phyloP scores from a whole-genome alignment of 2,329 filamentous ascomycete species.

The Aspergillus pseudotamarii region DNA sequence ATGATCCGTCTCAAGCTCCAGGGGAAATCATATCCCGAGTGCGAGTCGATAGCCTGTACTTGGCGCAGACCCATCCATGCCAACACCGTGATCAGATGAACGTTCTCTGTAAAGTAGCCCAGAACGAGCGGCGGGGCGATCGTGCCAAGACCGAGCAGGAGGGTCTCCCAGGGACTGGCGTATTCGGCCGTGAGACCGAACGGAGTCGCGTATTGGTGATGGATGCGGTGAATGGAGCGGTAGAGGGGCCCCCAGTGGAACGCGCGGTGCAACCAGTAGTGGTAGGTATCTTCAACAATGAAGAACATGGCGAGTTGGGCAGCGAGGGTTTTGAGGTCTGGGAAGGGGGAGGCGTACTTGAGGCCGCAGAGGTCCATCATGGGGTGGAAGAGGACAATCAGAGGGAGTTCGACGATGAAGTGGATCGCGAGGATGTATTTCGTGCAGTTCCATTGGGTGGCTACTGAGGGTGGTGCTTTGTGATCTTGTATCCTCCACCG shows the following conservation, averaged over 20 bases:
- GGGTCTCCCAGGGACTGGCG: conserved; percentile 91
- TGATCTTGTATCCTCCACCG: conserved; percentile 89
- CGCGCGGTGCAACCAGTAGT: conserved; percentile 91
- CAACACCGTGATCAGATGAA: conserved; percentile 96
- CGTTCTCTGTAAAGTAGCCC: conserved; percentile 75
- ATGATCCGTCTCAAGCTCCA: conserved; percentile 85
- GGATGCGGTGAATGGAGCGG: conserved; percentile 94
- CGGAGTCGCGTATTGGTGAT: conserved; percentile 95
- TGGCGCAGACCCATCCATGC: conserved; percentile 85
- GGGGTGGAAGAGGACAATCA: conserved; percentile 92
- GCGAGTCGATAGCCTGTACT: conserved; percentile 94
- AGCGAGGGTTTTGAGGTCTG: conserved; percentile 76
- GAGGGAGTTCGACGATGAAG: conserved; percentile 93
- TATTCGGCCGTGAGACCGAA: conserved; percentile 96
- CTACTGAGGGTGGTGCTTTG: conserved; percentile 78
- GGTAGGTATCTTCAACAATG: conserved; percentile 91
- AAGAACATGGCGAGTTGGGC: conserved; percentile 91
- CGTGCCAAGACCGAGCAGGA: conserved; percentile 84
- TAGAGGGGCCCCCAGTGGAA: conserved; percentile 94
- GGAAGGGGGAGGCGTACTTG: conserved; percentile 83
- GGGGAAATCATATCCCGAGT: conserved; percentile 96
- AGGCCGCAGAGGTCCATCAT: conserved; percentile 89
- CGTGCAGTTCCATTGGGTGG: conserved; percentile 90
- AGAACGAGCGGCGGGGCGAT: conserved; percentile 79
- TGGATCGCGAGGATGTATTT: conserved; percentile 87